Evolutionary conservation across 805 yeast species (phyloP), one percentile per base, ranked within the genome.

Genomic region (Isabelozyma pseudorhagii): DNA sequence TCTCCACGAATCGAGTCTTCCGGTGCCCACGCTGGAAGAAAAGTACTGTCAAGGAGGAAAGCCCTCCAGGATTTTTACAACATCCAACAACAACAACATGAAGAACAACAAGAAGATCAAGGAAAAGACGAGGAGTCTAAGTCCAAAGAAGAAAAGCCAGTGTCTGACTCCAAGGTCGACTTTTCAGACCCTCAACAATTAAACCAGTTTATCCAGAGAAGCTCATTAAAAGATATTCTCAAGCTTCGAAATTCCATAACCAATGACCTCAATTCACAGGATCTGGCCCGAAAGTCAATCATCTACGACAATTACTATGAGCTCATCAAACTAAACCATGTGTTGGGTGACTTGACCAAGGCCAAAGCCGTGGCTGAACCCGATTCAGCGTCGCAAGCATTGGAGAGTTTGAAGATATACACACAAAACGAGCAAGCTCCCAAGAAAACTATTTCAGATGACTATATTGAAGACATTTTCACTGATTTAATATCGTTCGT

Each of bases 291-390:
- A 54, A 86, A 86, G 57, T 80, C 87, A 28, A 84, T 86, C 40
- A 83, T 86, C 9, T 86, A 86, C 64, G 88, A 86, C 63, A 86
- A 86, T 59, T 86, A 86, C 71, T 84, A 82, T 62, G 92, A 86
- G 52, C 68, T 86, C 54, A 84, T 86, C 59, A 83, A 84, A 57
- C 78, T 86, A 50, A 84, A 82, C 56, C 80, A 83, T 44, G 78
- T 84, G 3, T 65, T 86, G 21, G 51, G 53, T 13, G 60, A 59
- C 18, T 47, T 66, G 14, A 55, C 66, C 18, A 53, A 49, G 9
- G 49, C 55, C 8, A 49, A 48, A 6, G 45, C 51, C n/a, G 36
- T 31, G 0, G 31, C 46, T 2, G 41, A 42, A 9, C 36, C 45
- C 45, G 38, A 15, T 29, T 40, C 42, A 4, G 15, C 28, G 28